A percentile compares a stretch with the other conserved stretches of the same genome.
Conservation (phyloP, 2,329 filamentous ascomycete genomes). For the Curvularia eragrostidis region DNA sequence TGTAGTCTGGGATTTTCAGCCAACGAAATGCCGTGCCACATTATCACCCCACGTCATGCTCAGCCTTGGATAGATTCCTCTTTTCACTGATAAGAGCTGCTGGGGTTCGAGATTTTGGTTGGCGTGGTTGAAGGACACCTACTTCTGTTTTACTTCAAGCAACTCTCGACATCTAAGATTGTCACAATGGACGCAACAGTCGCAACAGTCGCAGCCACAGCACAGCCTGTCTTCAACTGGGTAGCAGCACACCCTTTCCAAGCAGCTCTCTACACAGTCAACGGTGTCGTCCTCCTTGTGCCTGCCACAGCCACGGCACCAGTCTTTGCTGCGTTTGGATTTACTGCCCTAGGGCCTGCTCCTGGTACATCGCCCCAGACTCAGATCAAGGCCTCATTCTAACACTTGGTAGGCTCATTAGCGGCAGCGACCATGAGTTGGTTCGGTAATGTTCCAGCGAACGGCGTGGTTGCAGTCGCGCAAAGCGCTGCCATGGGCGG, state of each 20-base stretch:
- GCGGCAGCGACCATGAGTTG: conserved; percentile 30
- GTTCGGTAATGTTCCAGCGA: conserved; percentile 30
- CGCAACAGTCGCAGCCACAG: conserved; percentile 2
- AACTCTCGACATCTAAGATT: background rate
- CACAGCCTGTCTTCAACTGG: conserved; percentile 23
- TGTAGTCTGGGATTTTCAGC: background rate
- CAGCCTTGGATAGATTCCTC: background rate
- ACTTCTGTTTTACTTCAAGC: background rate
- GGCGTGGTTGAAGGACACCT: background rate
- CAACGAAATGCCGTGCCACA: conserved; percentile 12
- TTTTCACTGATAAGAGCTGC: background rate
- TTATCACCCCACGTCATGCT: background rate
- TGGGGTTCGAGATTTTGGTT: background rate
- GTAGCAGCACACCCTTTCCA: conserved; percentile 35
- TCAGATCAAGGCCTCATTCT: background rate
- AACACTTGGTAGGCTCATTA: conserved; percentile 26
- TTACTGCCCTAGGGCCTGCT: conserved; percentile 30
- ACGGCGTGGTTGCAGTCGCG: conserved; percentile 31
- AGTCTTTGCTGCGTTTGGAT: conserved; percentile 30
- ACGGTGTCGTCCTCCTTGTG: conserved; percentile 31
- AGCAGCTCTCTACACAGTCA: conserved; percentile 32
- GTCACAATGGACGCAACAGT: conserved; percentile 5
- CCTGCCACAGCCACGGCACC: conserved; percentile 34
- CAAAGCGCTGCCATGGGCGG: conserved; percentile 46
- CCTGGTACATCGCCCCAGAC: conserved; percentile 22